Evolutionary conservation across 1,284 basidiomycete species (phyloP), one percentile per base, ranked within the genome.

Genomic region (Afroboletus lepidellus): DNA sequence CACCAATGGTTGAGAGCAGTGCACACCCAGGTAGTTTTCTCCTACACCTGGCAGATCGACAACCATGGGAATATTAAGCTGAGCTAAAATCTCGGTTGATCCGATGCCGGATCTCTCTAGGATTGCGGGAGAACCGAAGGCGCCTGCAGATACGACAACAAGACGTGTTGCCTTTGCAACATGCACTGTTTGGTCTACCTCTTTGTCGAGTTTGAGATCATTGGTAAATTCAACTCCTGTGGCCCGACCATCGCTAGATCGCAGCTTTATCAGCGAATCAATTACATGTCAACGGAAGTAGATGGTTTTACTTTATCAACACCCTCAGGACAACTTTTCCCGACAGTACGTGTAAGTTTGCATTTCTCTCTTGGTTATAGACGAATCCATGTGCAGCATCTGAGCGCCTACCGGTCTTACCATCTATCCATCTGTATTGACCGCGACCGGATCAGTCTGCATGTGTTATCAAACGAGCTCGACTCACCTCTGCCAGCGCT

Each of bases 11-110:
- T 1, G 33, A 18, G n/a, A 27, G 25, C 34, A 32, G 21, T 13
- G 51, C 66, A 41, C 53, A 75, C 80, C 80, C 67, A 77, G 73
- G 52, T 77, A 78, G 39, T 76, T 69, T 54, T 79, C 75, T 7
- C 82, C 81, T 2, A 84, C 80, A 9, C 79, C 79, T 1, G 76
- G 75, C 15, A 84, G 67, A 43, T 81, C 73, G 25, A 80, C 76
- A n/a, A 76, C 25, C 18, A 53, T 55, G 13, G 45, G 43, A n/a
- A 66, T 56, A 12, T 46, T n/a, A 33, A 51, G 24, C 7, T 37
- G 45, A 15, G 54, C 30, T 25, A 65, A 48, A 37, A 60, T 25
- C 5, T 51, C 36, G 24, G 32, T 44, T 5, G 53, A 46, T 8
- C 64, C 64, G 13, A 65, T 57, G 9, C 63, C 63, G 24, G 60